phyloP scores from a whole-genome alignment of 2,329 filamentous ascomycete genomes.

The Paecilomyces sp. region DNA sequence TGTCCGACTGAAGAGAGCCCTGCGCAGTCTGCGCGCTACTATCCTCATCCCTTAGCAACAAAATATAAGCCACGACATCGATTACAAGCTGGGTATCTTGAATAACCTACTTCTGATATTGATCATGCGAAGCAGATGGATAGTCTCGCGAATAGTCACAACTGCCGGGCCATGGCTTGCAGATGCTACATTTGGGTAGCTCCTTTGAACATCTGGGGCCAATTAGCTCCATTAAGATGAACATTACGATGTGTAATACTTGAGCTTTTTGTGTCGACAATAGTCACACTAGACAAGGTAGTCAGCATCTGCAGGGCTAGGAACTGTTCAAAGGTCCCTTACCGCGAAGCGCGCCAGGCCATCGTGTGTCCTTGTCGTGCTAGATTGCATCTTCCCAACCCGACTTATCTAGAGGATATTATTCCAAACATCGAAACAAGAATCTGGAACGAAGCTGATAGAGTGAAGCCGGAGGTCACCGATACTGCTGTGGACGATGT shows the following conservation, averaged over 20 bases:
- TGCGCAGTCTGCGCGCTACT: background rate
- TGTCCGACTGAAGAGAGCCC: background rate
- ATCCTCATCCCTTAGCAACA: background rate
- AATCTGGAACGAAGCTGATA: background rate
- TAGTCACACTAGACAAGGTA: constrained; percentile 3
- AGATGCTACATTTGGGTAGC: constrained; percentile 8
- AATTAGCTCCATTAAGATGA: background rate
- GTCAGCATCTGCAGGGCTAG: background rate
- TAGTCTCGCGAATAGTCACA: constrained; percentile 7
- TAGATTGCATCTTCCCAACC: background rate
- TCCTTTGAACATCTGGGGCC: constrained; percentile 8
- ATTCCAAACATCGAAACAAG: background rate
- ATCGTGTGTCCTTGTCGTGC: background rate
- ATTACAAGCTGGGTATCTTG: background rate
- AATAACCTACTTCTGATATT: background rate
- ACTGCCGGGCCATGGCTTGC: constrained; percentile 8
- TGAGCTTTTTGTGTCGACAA: constrained; percentile 8
- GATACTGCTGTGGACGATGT: background rate
- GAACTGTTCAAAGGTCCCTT: background rate
- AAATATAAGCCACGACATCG: background rate
- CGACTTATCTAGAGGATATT: background rate
- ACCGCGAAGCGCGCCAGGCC: background rate
- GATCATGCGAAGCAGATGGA: background rate
- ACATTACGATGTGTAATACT: background rate
- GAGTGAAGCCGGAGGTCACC: background rate